Evolutionary conservation across 805 yeast species (phyloP).

Genomic region (Kluyveromyces wickerhamii): DNA sequence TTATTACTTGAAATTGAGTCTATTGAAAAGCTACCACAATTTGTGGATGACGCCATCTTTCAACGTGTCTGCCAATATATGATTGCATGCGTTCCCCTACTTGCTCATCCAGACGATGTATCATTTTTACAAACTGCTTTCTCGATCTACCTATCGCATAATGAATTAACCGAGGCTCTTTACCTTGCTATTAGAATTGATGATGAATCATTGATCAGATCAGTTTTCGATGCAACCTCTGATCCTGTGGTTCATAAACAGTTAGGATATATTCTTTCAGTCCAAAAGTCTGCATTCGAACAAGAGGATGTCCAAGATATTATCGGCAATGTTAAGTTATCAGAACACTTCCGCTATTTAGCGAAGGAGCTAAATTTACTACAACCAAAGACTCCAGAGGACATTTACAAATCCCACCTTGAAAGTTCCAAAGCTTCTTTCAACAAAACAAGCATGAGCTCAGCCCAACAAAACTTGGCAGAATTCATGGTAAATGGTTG

Average conservation of each 20-base stretch:
- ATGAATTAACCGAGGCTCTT: conserved; percentile 82
- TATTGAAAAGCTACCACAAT: conserved; percentile 73
- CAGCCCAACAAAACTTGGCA: conserved; percentile 92
- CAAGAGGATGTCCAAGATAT: conserved; percentile 73
- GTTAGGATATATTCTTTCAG: conserved; percentile 80
- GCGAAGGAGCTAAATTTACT: conserved; percentile 81
- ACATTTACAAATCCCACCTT: conserved; percentile 82
- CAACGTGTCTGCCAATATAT: conserved; percentile 88
- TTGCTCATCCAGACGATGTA: conserved; percentile 90
- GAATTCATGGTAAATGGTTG: conserved; percentile 90
- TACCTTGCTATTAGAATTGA: conserved; percentile 84
- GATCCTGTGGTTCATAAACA: conserved; percentile 78
- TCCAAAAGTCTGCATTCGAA: conserved; percentile 76
- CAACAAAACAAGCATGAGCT: conserved; percentile 54
- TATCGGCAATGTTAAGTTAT: conserved; percentile 68
- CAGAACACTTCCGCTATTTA: conserved; percentile 72
- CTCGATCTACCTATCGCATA: conserved; percentile 70
- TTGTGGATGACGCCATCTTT: conserved; percentile 76
- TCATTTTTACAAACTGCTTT: conserved; percentile 83
- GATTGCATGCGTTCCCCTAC: conserved; percentile 91
- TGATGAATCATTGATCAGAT: conserved; percentile 64
- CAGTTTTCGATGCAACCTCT: conserved; percentile 73
- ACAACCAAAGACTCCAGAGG: conserved; percentile 91
- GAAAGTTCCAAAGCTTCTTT: conserved; percentile 56
- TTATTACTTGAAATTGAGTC: conserved; percentile 81